phyloP scores from a whole-genome alignment of 306 rosid species.

The Lagenaria siceraria region DNA sequence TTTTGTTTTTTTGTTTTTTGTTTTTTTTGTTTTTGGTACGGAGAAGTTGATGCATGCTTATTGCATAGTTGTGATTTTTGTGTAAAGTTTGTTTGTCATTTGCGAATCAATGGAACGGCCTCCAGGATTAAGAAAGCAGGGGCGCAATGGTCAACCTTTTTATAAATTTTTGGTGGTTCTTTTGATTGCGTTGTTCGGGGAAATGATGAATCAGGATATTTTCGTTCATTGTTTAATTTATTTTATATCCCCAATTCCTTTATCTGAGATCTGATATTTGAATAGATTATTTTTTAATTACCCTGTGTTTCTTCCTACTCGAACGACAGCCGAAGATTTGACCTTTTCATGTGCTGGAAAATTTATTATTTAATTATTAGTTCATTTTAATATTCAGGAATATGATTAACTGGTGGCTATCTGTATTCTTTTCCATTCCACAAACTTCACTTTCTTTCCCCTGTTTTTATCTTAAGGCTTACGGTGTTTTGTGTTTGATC shows the following conservation, averaged over 20 bases:
- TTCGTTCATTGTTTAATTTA: slow-evolving; percentile 20
- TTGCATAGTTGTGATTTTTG: neutral
- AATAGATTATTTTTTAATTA: neutral
- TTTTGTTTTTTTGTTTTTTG: neutral
- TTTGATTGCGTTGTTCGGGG: neutral
- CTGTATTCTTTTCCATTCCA: neutral
- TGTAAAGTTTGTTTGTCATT: neutral
- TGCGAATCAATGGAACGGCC: neutral
- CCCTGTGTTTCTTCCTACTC: neutral
- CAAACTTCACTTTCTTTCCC: neutral
- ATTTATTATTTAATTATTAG: neutral
- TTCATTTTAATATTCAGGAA: neutral
- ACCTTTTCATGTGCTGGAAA: neutral
- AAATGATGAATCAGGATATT: slow-evolving; percentile 9
- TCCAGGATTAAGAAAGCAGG: neutral
- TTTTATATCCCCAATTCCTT: neutral
- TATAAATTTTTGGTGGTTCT: neutral
- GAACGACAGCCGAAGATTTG: neutral
- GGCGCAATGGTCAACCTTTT: neutral
- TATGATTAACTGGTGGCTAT: neutral
- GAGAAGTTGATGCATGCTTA: neutral
- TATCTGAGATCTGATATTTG: slow-evolving; percentile 16
- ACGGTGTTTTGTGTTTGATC: neutral
- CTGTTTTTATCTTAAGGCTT: neutral
- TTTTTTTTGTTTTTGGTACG: neutral